phyloP scores from a whole-genome alignment of 805 yeast genomes.

The Spencermartinsiella europaea region DNA sequence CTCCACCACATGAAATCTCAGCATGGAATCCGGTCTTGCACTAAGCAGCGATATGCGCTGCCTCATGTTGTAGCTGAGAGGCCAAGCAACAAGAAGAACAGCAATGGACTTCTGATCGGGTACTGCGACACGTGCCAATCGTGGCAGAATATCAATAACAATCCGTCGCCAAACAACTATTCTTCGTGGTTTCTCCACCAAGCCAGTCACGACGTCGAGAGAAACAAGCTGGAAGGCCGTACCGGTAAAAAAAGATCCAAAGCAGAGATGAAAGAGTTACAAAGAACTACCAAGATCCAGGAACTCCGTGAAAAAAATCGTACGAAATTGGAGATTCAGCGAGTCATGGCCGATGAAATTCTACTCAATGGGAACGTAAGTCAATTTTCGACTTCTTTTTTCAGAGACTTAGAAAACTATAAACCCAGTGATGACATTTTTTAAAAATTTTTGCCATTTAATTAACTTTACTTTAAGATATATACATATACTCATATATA shows the following conservation, averaged over 20 bases:
- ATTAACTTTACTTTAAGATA: too few species aligned
- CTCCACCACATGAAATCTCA: conserved; percentile 22
- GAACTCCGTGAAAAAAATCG: conserved; percentile 7
- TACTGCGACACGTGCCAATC: conserved; percentile 20
- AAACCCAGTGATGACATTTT: neutral
- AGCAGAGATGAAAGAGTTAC: conserved; percentile 13
- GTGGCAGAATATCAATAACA: conserved; percentile 20
- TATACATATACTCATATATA: too few species aligned
- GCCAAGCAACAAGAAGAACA: conserved; percentile 15
- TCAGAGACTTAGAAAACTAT: conserved; percentile 9
- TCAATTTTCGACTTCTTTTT: conserved; percentile 12
- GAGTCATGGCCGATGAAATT: conserved; percentile 13
- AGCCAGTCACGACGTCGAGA: conserved; percentile 18
- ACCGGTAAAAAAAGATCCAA: conserved; percentile 18
- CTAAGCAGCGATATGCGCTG: conserved; percentile 18
- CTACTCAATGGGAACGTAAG: conserved; percentile 9
- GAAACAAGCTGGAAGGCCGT: conserved; percentile 16
- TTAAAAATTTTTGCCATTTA: neutral
- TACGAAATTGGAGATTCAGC: conserved; percentile 9
- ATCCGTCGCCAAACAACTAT: conserved; percentile 14
- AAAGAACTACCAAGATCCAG: neutral
- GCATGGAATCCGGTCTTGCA: conserved; percentile 20
- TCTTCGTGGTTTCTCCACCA: conserved; percentile 23
- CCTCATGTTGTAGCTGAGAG: conserved; percentile 18
- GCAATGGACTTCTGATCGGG: conserved; percentile 16